Evolutionary conservation across 2,329 filamentous ascomycete genomes (phyloP).

Genomic region (Sporothrix mexicana): DNA sequence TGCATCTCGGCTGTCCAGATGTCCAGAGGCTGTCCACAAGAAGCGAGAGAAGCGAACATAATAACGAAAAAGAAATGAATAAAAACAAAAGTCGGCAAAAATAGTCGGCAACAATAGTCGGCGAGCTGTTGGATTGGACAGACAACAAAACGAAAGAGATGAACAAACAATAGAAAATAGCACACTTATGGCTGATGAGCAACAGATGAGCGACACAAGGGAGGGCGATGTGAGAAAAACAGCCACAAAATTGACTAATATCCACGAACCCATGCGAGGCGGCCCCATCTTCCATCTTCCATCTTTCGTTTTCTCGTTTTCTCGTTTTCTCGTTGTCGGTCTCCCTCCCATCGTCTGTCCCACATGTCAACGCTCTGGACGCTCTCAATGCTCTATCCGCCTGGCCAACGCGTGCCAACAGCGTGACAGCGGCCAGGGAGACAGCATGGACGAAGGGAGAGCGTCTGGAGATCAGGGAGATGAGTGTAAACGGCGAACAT

Average conservation of each 20-base stretch:
- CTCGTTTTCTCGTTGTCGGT: neutral
- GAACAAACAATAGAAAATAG: no score
- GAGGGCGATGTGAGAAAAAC: constrained; percentile 5
- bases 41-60: constrained; percentile 14
- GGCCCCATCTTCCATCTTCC: neutral
- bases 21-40: neutral
- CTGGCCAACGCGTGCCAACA: constrained; percentile 16
- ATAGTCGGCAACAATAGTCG: neutral
- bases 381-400: constrained; percentile 13
- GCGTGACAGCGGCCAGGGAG: constrained; percentile 23
- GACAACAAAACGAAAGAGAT: no score
- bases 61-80: neutral
- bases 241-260: constrained; percentile 26
- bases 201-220: constrained; percentile 16
- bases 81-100: no score
- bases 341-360: neutral
- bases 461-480: constrained; percentile 5
- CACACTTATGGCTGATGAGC: neutral
- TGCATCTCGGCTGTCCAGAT: constrained; percentile 8
- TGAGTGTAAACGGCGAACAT: neutral
- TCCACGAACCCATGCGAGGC: constrained; percentile 16
- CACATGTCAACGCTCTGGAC: neutral
- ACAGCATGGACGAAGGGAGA: neutral
- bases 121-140: neutral
- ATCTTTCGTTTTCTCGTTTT: neutral